Base-by-base conservation (phyloP, 2,329 filamentous ascomycete species). In the Pseudogymnoascus sp. region DNA sequence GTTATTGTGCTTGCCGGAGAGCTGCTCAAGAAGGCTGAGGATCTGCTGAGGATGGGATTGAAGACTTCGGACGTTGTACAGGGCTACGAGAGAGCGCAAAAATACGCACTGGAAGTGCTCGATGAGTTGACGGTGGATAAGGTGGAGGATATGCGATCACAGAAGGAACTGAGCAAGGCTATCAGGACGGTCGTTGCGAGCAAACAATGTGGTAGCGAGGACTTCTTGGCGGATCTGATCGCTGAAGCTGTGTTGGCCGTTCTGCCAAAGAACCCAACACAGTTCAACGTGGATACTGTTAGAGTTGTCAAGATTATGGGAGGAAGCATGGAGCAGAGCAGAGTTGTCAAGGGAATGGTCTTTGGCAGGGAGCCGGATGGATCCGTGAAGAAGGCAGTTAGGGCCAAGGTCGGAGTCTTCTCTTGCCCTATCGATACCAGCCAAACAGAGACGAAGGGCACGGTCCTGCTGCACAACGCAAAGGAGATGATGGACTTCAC, bases 281-380 rank as follows among this genome's bases (percentile, higher is more conserved):
- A 95, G 78, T 99, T 99, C 84, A 99, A 97, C 77, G 92, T 99
- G 66, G 94, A 99, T 81, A 99, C 99, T 76, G 88, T 99, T 70
- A 90, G 94, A 64, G 95, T 99, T 63, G 95, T 99, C 70, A 99
- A 99, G 84, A 99, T 99, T 71, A 97, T 99, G 93, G 94, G 94
- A 69, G 93, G 94, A 66, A 92, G 89, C 74, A 79, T 99, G 72
- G 90, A 95, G 71, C 92, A 99, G 79, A 96, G 92, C 75, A 87
- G 85, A 67, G 93, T 99, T 11, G 88, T 99, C 64, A 95, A 90
- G 81, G 94, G 94, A 67, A 99, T 99, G 94, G 95, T 99, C 60
- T 97, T 99, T 74, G 88, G 91, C 70, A 89, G 95, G 73, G 90
- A 96, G 76, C 94, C 94, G n/a, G 88, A 96, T 72, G 92, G 93